These are phyloP conservation scores for Fraxinus quadrangulata DNA, from an alignment of 257 asterid species.

Conservation along the genomic window DNA sequence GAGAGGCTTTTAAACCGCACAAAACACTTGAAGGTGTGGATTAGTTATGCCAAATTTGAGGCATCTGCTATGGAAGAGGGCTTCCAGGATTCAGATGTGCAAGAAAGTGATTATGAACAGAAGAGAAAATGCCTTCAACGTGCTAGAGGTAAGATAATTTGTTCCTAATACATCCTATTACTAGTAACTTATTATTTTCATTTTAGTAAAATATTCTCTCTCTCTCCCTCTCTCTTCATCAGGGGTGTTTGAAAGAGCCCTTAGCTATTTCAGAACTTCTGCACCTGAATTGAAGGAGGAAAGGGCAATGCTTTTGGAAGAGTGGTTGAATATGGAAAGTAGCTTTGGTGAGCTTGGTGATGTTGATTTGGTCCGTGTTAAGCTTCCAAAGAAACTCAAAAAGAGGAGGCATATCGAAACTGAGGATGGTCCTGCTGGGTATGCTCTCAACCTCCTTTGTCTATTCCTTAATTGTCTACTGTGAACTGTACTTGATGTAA, in stretches of 20 bases:
- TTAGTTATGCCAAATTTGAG: constrained; percentile 83
- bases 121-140: constrained; percentile 35
- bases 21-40: constrained; percentile 94
- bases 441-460: constrained; percentile 29
- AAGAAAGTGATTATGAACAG: constrained; percentile 38
- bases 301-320: constrained; percentile 87
- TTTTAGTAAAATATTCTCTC: too few species aligned
- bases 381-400: constrained; percentile 90
- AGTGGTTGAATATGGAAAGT: constrained; percentile 75
- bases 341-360: constrained; percentile 79
- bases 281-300: constrained; percentile 92
- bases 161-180: neutral
- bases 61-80: constrained; percentile 37
- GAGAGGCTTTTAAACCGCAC: constrained; percentile 92
- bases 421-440: constrained; percentile 86
- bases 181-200: neutral
- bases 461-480: neutral
- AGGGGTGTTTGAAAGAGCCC: constrained; percentile 83
- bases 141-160: constrained; percentile 65
- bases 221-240: constrained; percentile 19
- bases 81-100: constrained; percentile 11
- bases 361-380: constrained; percentile 59
- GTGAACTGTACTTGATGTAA: too few species aligned
- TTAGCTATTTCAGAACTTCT: constrained; percentile 61
- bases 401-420: constrained; percentile 82